Percentiles rank a stretch among this genome's conserved stretches.
Evolutionary conservation across 805 yeast genomes (phyloP).

Genomic region (Starmerella sp.): DNA sequence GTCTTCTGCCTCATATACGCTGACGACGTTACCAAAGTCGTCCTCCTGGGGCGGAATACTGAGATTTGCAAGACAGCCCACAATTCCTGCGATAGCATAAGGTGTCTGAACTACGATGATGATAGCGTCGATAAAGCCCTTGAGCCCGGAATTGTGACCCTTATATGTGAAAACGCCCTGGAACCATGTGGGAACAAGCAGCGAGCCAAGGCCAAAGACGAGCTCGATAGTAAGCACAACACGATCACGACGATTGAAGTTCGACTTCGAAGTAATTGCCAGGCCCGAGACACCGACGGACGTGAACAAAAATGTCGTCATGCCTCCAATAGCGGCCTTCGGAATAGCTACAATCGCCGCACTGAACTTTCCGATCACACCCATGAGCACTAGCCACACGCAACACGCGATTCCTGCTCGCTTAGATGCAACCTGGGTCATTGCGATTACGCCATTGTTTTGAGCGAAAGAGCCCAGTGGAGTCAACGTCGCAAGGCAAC

Average conservation of each 20-base stretch:
- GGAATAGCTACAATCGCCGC: slow-evolving; percentile 84
- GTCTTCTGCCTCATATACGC: neutral
- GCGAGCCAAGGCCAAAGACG: slow-evolving; percentile 57
- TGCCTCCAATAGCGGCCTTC: slow-evolving; percentile 71
- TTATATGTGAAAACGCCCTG: slow-evolving; percentile 49
- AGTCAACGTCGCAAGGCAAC: slow-evolving; percentile 73
- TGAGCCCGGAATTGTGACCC: slow-evolving; percentile 46
- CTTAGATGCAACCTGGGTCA: slow-evolving; percentile 85
- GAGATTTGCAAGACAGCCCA: slow-evolving; percentile 51
- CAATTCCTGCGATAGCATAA: slow-evolving; percentile 56
- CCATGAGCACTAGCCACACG: slow-evolving; percentile 73
- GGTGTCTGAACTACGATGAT: slow-evolving; percentile 62
- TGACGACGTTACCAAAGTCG: slow-evolving; percentile 12
- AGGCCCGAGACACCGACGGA: slow-evolving; percentile 69
- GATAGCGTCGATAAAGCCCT: slow-evolving; percentile 59
- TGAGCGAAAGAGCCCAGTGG: slow-evolving; percentile 91
- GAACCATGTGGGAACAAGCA: slow-evolving; percentile 57
- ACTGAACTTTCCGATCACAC: slow-evolving; percentile 74
- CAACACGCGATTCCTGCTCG: slow-evolving; percentile 71
- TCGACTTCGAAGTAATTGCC: slow-evolving; percentile 43
- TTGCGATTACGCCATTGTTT: slow-evolving; percentile 86
- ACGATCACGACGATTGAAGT: slow-evolving; percentile 61
- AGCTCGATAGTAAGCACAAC: slow-evolving; percentile 57
- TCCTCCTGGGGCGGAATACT: slow-evolving; percentile 45
- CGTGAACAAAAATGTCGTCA: slow-evolving; percentile 67